phyloP scores from a whole-genome alignment of 2,329 filamentous ascomycete genomes.

The Endoconidiophora polonica region DNA sequence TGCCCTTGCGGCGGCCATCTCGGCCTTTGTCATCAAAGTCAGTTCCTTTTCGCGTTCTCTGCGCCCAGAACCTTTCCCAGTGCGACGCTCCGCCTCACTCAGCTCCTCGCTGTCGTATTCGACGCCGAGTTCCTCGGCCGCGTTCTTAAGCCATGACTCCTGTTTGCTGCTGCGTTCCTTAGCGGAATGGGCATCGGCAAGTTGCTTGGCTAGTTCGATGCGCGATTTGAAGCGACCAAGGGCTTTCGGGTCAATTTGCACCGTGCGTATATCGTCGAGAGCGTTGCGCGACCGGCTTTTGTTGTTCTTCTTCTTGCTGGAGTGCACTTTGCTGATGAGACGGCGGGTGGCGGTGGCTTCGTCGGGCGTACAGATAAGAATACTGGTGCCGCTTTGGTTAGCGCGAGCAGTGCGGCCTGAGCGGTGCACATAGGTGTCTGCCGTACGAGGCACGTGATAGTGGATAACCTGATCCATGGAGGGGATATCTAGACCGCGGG shows the following conservation, averaged over 20 bases:
- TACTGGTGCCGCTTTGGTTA: constrained; percentile 57
- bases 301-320: constrained; percentile 32
- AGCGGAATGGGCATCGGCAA: constrained; percentile 66
- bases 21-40: constrained; percentile 50
- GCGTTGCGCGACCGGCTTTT: constrained; percentile 33
- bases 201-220: constrained; percentile 65
- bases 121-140: constrained; percentile 82
- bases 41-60: constrained; percentile 61
- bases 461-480: constrained; percentile 80
- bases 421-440: constrained; percentile 88
- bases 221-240: constrained; percentile 61
- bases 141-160: constrained; percentile 66
- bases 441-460: constrained; percentile 83
- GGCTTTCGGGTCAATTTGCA: constrained; percentile 70
- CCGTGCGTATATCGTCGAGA: constrained; percentile 42
- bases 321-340: constrained; percentile 77
- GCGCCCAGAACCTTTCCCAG: constrained; percentile 54
- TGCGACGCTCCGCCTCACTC: constrained; percentile 57
- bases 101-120: constrained; percentile 87
- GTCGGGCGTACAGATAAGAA: constrained; percentile 79
- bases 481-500: constrained; percentile 83
- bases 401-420: constrained; percentile 88
- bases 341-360: constrained; percentile 74
- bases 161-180: constrained; percentile 77
- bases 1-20: constrained; percentile 51